Evolutionary conservation across 1,139 yeast species (phyloP), one percentile per base, ranked within the genome.

Genomic region (Suzukiozyma palmioleophila): DNA sequence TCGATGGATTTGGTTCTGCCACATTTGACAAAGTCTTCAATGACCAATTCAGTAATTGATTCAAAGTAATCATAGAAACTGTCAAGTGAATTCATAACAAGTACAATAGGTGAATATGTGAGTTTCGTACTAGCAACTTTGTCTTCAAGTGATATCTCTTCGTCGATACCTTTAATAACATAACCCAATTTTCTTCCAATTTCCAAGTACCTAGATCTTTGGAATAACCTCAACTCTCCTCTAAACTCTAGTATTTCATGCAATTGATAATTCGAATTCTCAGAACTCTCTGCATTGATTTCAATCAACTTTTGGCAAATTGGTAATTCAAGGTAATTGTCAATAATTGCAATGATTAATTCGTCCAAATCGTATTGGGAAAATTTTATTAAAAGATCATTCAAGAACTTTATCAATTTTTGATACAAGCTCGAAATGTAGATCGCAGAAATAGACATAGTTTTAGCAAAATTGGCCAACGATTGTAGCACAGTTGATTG

Each of bases 1-100:
- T 85, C 92, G 8, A 85, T 79, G 0, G 89, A 73, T 46, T 90
- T 73, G 9, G 79, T 73, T 44, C 84, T 62, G 12, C 64, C 68
- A 27, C 81, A 70, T 11, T 54, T 51, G 6, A 72, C 66, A 50
- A 75, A 78, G 41, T 75, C 74, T 26, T 63, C 60, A 26, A 77
- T 69, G 1, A 77, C 55, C 24, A 38, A 55, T 31, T 66, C 70
- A 0, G 84, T 79, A 3, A 73, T 47, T 2, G 52, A 45, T 43
- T 73, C 65, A 45, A 63, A 65, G 10, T 46, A 41, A 6, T 44
- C 46, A 35, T 50, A 51, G 43, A 50, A 67, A 1, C 49, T 16
- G 0, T 47, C 46, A 41, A 61, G 9, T 24, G 36, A 33, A 25
- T 25, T 33, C 22, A 26, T 26, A 25, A 14, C 12, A 3, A n/a